These are phyloP conservation scores for Acrocalymma vagum DNA, from an alignment of 2,329 filamentous ascomycete genomes.

Conservation along the genomic window DNA sequence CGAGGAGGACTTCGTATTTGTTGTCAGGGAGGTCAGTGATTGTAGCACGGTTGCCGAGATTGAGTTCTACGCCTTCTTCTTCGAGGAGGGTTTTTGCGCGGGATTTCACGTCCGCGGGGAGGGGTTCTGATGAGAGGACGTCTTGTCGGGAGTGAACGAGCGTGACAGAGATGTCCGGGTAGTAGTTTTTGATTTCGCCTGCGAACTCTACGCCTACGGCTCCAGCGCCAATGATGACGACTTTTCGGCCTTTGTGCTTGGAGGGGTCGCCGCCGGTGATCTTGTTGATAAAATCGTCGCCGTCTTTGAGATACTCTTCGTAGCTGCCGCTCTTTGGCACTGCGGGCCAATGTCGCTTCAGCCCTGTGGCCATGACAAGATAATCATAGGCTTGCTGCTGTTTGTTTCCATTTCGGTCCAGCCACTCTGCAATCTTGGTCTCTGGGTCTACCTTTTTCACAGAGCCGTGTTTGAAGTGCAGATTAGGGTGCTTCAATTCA, in stretches of 20 bases:
- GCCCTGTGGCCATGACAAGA: slow-evolving; percentile 75
- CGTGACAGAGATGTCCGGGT: slow-evolving; percentile 72
- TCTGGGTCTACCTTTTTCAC: slow-evolving; percentile 68
- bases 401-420: slow-evolving; percentile 60
- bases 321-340: slow-evolving; percentile 72
- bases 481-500: slow-evolving; percentile 68
- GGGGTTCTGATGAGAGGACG: slow-evolving; percentile 76
- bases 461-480: slow-evolving; percentile 72
- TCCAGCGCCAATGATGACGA: slow-evolving; percentile 79
- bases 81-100: slow-evolving; percentile 65
- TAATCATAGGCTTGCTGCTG: slow-evolving; percentile 70
- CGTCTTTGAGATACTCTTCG: slow-evolving; percentile 71
- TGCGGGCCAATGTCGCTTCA: slow-evolving; percentile 75
- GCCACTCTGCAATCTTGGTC: slow-evolving; percentile 65
- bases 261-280: slow-evolving; percentile 39
- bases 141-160: slow-evolving; percentile 76
- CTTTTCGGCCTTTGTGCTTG: slow-evolving; percentile 51
- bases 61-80: slow-evolving; percentile 70
- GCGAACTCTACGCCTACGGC: slow-evolving; percentile 87
- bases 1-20: slow-evolving; percentile 54
- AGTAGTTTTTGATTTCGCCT: slow-evolving; percentile 74
- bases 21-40: slow-evolving; percentile 38
- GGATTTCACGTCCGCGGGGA: slow-evolving; percentile 75
- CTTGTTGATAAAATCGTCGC: slow-evolving; percentile 65
- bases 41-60: slow-evolving; percentile 68